Base-by-base conservation (phyloP, 257 asterid species). In the Ajuga chamaepitys region DNA sequence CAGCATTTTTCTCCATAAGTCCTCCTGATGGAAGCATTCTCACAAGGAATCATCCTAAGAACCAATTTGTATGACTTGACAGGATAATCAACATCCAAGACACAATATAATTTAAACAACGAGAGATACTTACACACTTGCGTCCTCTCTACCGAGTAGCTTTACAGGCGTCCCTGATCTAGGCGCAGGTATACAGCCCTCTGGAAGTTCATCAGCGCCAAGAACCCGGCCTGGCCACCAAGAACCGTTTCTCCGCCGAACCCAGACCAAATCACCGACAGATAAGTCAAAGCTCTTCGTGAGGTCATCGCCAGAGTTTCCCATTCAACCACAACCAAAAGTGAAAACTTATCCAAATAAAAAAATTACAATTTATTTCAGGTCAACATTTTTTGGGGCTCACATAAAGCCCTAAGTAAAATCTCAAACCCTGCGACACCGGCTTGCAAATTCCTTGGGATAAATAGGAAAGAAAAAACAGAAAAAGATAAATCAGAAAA, bases 201-300 rank as follows among this genome's bases (percentile, higher is more conserved):
- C 86, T 0, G 96, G 96, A 59, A 93, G 84, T 65, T 87, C 96
- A 20, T 84, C 90, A 6, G 75, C 70, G 65, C 87, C 83, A 40
- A 89, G 82, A 77, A 93, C 82, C 75, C 84, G 86, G 34, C 92
- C 99, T 3, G 97, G 97, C 97, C 99, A 93, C 99, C 99, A 93
- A 4, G 95, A 82, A 69, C 96, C 97, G 41, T 93, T 89, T 64
- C 95, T 74, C 73, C 97, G 74, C 2, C 91, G 94, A 67, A 93
- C 95, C 99, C 99, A 93, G 67, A 93, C 96, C 84, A 93, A 61
- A n/a, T 86, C 91, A 5, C 97, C 97, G 16, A 82, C 89, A 34
- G 84, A 80, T 14, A 78, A 22, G 75, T 87, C 91, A 66, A 87
- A 74, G 78, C 70, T 82, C 78, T 83, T 85, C 50, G 34, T 73